These are phyloP conservation scores for Diaporthe longicolla DNA, from an alignment of 2,329 filamentous ascomycete genomes.

Conservation along the genomic window DNA sequence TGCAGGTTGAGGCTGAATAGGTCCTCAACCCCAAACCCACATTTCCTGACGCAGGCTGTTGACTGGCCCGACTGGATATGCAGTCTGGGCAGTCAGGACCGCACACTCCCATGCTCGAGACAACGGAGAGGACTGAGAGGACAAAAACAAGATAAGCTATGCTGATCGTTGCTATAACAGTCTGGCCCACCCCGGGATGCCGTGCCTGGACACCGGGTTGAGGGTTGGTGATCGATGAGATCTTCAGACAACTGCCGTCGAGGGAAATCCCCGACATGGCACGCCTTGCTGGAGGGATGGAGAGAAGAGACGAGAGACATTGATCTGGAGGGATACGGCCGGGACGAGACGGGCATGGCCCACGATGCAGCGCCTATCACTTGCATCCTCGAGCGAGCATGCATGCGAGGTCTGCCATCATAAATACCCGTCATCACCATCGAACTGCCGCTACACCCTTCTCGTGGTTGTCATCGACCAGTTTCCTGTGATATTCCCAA, in stretches of 20 bases:
- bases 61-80: background rate
- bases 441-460: background rate
- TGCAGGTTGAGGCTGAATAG: constrained; percentile 25
- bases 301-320: background rate
- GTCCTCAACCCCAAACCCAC: constrained; percentile 1
- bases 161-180: constrained; percentile 11
- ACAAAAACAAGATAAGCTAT: constrained; percentile 24
- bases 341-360: constrained; percentile 22
- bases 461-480: constrained; percentile 14
- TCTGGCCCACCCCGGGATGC: constrained; percentile 7
- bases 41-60: constrained; percentile 21
- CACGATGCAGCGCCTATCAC: constrained; percentile 16
- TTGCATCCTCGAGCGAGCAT: background rate
- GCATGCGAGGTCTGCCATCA: background rate
- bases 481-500: background rate
- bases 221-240: constrained; percentile 14
- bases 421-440: constrained; percentile 17
- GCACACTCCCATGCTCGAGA: background rate
- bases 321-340: background rate
- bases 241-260: constrained; percentile 28
- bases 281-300: constrained; percentile 6
- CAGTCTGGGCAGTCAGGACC: background rate
- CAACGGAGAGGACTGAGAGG: background rate
- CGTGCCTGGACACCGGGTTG: constrained; percentile 2
- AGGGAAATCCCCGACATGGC: constrained; percentile 25